Conservation (phyloP, 148 eudicot species). For the Vaccinium vitisidaea region DNA sequence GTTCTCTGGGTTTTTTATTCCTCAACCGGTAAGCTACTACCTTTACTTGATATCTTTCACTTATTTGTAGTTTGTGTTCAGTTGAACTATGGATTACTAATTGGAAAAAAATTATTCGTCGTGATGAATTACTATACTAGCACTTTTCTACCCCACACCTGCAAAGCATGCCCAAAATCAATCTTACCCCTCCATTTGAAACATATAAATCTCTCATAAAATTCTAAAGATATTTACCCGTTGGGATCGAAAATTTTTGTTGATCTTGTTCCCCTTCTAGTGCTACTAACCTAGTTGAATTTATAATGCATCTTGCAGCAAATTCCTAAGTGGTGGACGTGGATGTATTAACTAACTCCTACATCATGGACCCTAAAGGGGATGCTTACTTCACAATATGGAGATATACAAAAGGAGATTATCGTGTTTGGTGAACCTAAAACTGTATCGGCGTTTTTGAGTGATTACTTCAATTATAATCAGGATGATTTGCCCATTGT, state of each 20-base stretch:
- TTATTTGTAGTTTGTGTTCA: background rate
- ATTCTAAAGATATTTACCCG: no score
- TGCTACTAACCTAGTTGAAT: background rate
- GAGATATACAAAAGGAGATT: conserved; percentile 49
- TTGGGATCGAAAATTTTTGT: background rate
- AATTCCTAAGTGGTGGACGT: conserved; percentile 77
- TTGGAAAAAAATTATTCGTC: background rate
- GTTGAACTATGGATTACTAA: background rate
- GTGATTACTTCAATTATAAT: conserved; percentile 62
- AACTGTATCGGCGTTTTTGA: conserved; percentile 48
- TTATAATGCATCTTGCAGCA: conserved; percentile 40
- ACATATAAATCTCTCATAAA: no score
- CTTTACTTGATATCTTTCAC: background rate
- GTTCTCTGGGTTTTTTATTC: conserved; percentile 2
- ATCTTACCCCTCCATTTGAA: no score
- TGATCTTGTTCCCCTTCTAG: background rate
- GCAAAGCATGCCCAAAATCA: no score
- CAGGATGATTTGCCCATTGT: conserved; percentile 46
- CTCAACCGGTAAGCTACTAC: background rate
- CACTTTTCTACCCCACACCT: no score
- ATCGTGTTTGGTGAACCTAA: conserved; percentile 43
- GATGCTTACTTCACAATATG: conserved; percentile 66
- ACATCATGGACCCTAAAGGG: conserved; percentile 71
- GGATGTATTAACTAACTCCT: conserved; percentile 64
- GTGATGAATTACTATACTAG: background rate